Percentiles rank a stretch among this genome's conserved stretches.
Conservation (phyloP, 257 asterid genomes). For the Forsythia viridissima region DNA sequence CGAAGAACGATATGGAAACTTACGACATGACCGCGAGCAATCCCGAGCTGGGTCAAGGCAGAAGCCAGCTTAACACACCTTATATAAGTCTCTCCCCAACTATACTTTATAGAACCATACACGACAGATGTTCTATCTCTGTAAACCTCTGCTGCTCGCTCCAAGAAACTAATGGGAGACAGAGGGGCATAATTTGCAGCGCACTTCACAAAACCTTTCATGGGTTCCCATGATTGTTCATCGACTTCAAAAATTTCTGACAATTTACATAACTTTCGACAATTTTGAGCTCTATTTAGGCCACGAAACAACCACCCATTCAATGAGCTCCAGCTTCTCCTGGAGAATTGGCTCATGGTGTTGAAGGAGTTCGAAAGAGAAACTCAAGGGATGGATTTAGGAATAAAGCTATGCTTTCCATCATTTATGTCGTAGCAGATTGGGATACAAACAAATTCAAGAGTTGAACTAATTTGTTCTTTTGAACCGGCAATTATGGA, state of each 20-base stretch:
- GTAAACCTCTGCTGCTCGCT: slow-evolving; percentile 54
- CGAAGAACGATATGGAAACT: background rate
- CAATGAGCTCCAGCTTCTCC: background rate
- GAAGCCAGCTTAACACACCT: slow-evolving; percentile 54
- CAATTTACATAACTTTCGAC: slow-evolving; percentile 14
- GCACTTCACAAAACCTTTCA: slow-evolving; percentile 42
- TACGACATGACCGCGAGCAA: slow-evolving; percentile 54
- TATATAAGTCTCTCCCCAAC: slow-evolving; percentile 45
- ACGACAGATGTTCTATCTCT: slow-evolving; percentile 52
- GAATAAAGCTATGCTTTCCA: no score
- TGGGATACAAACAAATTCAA: no score
- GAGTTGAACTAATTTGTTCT: no score
- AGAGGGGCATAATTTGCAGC: slow-evolving; percentile 48
- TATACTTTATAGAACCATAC: slow-evolving; percentile 36
- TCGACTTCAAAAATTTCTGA: slow-evolving; percentile 20
- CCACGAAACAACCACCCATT: background rate
- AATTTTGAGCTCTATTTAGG: no score
- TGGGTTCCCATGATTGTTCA: slow-evolving; percentile 33
- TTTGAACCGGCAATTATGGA: no score
- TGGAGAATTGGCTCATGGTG: background rate
- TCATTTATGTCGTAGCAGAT: no score
- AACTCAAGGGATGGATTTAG: background rate
- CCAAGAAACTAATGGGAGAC: slow-evolving; percentile 51
- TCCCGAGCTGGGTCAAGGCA: slow-evolving; percentile 42
- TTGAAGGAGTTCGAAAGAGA: background rate